Evolutionary conservation across 2,329 filamentous ascomycete species (phyloP).

Genomic region (Ophiocordyceps camponoti-saundersi): DNA sequence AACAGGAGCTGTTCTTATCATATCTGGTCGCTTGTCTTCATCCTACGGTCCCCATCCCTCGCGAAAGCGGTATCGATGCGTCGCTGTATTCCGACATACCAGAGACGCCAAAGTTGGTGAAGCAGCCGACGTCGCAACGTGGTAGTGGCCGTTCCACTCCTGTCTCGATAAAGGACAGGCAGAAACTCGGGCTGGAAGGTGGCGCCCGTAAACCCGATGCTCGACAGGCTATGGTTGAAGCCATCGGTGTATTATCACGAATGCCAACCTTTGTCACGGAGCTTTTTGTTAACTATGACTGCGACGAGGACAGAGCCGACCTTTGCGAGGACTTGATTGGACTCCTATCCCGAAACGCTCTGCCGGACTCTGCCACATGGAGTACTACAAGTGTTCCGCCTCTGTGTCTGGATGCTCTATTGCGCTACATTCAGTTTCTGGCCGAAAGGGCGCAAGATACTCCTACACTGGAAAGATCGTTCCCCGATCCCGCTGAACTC

Average conservation of each 20-base stretch:
- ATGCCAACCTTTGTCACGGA: conserved; percentile 94
- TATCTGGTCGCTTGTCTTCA: conserved; percentile 91
- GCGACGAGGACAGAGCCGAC: conserved; percentile 78
- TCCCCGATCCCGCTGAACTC: conserved; percentile 47
- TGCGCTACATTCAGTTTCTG: conserved; percentile 84
- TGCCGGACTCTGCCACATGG: conserved; percentile 96
- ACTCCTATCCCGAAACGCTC: conserved; percentile 78
- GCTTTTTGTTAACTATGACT: conserved; percentile 96
- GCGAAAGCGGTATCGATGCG: conserved; percentile 79
- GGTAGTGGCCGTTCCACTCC: conserved; percentile 76
- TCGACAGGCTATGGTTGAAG: conserved; percentile 95
- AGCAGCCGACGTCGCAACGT: conserved; percentile 54
- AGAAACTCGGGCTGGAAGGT: conserved; percentile 83
- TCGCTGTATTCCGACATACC: conserved; percentile 86
- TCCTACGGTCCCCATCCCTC: conserved; percentile 83
- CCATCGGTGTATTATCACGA: conserved; percentile 74
- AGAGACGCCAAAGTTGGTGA: conserved; percentile 74
- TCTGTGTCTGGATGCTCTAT: conserved; percentile 76
- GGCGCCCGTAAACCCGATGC: conserved; percentile 86
- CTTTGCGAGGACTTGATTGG: conserved; percentile 93
- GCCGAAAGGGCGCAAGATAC: conserved; percentile 67
- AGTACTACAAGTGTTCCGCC: conserved; percentile 97
- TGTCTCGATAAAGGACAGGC: conserved; percentile 78
- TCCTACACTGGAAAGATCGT: conserved; percentile 38
- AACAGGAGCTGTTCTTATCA: conserved; percentile 89